These are phyloP conservation scores for Ambispora gerdemannii DNA, from an alignment of 192 early-diverging fungal genomes.

Conservation along the genomic window DNA sequence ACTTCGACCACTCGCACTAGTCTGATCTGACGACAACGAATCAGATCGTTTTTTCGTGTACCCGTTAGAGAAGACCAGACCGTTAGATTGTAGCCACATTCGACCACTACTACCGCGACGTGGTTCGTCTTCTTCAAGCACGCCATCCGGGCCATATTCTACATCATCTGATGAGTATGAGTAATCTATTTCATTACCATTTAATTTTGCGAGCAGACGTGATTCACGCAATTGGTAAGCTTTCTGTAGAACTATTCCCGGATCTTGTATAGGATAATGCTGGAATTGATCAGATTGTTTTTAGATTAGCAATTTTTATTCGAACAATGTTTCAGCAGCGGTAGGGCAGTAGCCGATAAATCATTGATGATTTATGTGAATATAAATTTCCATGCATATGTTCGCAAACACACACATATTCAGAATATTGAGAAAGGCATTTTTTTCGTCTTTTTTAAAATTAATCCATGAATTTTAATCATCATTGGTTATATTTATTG, in stretches of 20 bases:
- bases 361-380: too few relatives aligned
- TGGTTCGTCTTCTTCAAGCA: not conserved
- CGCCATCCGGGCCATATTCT: not conserved
- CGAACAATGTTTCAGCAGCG: not conserved
- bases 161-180: not conserved
- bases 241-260: not conserved
- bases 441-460: not conserved
- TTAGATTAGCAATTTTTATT: not conserved
- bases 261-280: slow-evolving; percentile 29
- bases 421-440: not conserved
- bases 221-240: slow-evolving; percentile 20
- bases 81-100: not conserved
- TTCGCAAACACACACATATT: not conserved
- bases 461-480: not conserved
- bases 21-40: not conserved
- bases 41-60: not conserved
- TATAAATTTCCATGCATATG: too few relatives aligned
- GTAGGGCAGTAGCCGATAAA: too few relatives aligned
- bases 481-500: not conserved
- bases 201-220: slow-evolving; percentile 18
- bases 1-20: not conserved
- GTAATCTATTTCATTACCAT: slow-evolving; percentile 23
- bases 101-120: not conserved
- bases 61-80: not conserved
- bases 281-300: not conserved